These are phyloP conservation scores for Aspergillus indologenus DNA, from an alignment of 495 filamentous ascomycete genomes.

Conservation along the genomic window DNA sequence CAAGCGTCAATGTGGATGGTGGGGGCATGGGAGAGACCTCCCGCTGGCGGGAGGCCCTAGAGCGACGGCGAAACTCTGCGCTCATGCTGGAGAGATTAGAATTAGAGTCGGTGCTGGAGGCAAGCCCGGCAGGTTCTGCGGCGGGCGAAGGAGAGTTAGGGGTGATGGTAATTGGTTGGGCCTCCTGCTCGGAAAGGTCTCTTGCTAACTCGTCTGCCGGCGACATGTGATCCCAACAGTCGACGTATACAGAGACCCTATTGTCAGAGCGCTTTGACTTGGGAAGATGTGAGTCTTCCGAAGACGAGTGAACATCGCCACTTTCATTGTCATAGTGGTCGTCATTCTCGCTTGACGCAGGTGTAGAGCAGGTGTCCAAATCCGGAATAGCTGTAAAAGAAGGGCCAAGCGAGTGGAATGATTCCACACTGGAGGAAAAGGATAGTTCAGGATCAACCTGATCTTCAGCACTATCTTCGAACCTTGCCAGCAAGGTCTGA, in stretches of 20 bases:
- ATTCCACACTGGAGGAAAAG: slow-evolving; percentile 58
- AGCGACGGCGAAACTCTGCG: slow-evolving; percentile 51
- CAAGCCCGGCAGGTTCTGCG: background rate
- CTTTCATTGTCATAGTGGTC: slow-evolving; percentile 12
- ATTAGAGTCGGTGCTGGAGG: slow-evolving; percentile 20
- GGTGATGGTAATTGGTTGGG: slow-evolving; percentile 1
- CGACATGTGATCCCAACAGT: slow-evolving; percentile 10
- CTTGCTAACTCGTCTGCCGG: background rate
- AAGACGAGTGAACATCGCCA: slow-evolving; percentile 1
- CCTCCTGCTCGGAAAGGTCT: slow-evolving; percentile 7
- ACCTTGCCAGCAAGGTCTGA: slow-evolving; percentile 43
- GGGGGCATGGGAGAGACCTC: slow-evolving; percentile 70
- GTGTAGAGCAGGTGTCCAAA: slow-evolving; percentile 18
- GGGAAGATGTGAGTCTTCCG: slow-evolving; percentile 2
- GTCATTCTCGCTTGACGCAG: slow-evolving; percentile 29
- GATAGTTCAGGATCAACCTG: slow-evolving; percentile 32
- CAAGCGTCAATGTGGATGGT: slow-evolving; percentile 57
- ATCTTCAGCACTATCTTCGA: slow-evolving; percentile 36
- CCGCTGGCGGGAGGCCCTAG: slow-evolving; percentile 52
- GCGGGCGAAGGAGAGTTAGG: background rate
- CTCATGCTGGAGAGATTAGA: slow-evolving; percentile 47
- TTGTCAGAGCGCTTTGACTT: slow-evolving; percentile 4
- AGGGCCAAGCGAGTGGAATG: slow-evolving; percentile 56
- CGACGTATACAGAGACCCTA: background rate
- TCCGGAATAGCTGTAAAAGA: slow-evolving; percentile 14